phyloP scores from a whole-genome alignment of 1,284 basidiomycete species.

The Ustilago loliicola region DNA sequence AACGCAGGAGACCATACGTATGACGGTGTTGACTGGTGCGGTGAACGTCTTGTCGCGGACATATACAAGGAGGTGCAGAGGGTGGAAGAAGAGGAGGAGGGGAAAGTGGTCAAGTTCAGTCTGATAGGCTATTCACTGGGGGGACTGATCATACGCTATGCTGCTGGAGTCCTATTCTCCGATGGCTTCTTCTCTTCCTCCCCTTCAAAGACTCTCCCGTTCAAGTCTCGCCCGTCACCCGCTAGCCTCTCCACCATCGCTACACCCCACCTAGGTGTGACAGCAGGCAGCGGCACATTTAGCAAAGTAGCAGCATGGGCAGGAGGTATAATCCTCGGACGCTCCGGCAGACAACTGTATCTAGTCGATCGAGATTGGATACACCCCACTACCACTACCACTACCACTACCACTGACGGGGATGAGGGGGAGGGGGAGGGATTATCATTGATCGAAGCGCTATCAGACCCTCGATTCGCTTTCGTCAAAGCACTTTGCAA shows the following conservation, averaged over 20 bases:
- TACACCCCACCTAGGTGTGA: constrained; percentile 81
- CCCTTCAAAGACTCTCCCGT: constrained; percentile 8
- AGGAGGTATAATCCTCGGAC: constrained; percentile 64
- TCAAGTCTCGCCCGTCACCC: constrained; percentile 29
- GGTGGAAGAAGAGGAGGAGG: constrained; percentile 29
- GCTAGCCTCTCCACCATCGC: constrained; percentile 80
- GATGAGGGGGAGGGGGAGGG: constrained; percentile 3
- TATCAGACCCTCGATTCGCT: constrained; percentile 74
- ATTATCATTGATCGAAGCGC: constrained; percentile 53
- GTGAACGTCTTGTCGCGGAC: constrained; percentile 79
- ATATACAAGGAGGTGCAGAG: constrained; percentile 56
- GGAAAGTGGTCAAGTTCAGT: constrained; percentile 35
- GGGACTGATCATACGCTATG: constrained; percentile 82
- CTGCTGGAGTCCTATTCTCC: constrained; percentile 80
- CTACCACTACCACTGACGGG: not conserved
- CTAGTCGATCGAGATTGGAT: constrained; percentile 50
- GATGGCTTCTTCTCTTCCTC: constrained; percentile 47
- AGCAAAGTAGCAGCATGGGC: constrained; percentile 77
- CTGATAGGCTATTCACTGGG: constrained; percentile 79
- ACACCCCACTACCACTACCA: constrained; percentile 4
- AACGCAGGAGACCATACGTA: constrained; percentile 78
- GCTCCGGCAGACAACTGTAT: constrained; percentile 37
- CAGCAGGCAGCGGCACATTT: constrained; percentile 66
- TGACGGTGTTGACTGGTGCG: constrained; percentile 82
- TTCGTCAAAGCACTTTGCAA: constrained; percentile 82